Conservation (phyloP, 2,329 filamentous ascomycete species). For the Aureobasidium sp. region DNA sequence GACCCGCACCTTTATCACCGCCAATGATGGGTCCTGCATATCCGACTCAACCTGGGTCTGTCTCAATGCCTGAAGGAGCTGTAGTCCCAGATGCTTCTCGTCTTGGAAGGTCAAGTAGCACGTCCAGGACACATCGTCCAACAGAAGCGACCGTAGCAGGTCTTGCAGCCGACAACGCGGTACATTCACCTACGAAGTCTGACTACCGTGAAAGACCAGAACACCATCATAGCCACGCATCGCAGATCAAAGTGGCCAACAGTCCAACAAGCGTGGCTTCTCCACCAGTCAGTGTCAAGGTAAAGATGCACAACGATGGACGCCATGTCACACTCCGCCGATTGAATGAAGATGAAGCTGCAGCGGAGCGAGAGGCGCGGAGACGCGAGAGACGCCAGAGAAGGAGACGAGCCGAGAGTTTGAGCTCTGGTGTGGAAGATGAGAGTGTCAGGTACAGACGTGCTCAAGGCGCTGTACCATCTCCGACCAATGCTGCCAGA, state of each 20-base stretch:
- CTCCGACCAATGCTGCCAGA: slow-evolving; percentile 16
- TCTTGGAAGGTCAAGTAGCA: slow-evolving; percentile 11
- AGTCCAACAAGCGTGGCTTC: slow-evolving; percentile 31
- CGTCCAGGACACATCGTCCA: slow-evolving; percentile 14
- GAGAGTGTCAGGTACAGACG: slow-evolving; percentile 28
- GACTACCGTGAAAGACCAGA: slow-evolving; percentile 24
- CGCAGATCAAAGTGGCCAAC: background rate
- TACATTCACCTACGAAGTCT: background rate
- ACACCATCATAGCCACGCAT: slow-evolving; percentile 27
- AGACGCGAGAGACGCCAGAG: slow-evolving; percentile 39
- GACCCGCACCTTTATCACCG: background rate
- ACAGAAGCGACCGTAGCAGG: slow-evolving; percentile 17
- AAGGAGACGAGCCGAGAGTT: slow-evolving; percentile 24
- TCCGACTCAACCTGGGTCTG: slow-evolving; percentile 24
- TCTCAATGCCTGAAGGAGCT: slow-evolving; percentile 28
- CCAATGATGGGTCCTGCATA: slow-evolving; percentile 13
- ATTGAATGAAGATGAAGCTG: slow-evolving; percentile 56
- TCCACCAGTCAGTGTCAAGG: slow-evolving; percentile 57
- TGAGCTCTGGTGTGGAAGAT: slow-evolving; percentile 35
- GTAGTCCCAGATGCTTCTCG: slow-evolving; percentile 15
- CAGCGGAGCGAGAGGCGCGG: slow-evolving; percentile 51
- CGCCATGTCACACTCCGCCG: slow-evolving; percentile 56
- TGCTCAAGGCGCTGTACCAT: slow-evolving; percentile 17
- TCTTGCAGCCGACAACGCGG: slow-evolving; percentile 10
- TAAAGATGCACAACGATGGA: slow-evolving; percentile 59